These are phyloP conservation scores for Penicillium atrosanguineum DNA, from an alignment of 495 filamentous ascomycete genomes.

Conservation along the genomic window DNA sequence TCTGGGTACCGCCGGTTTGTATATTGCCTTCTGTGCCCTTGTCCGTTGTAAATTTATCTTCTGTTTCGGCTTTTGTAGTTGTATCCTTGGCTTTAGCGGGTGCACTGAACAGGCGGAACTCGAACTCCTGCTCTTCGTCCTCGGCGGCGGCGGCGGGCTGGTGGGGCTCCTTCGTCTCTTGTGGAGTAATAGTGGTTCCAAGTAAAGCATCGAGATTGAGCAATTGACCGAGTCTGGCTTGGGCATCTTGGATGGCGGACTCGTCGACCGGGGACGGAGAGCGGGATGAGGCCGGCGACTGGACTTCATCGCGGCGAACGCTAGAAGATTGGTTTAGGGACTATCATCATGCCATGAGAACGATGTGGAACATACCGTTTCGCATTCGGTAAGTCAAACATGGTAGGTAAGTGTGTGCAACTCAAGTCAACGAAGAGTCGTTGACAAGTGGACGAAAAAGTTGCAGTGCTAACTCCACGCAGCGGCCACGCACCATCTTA, in stretches of 20 bases:
- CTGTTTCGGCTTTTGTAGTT: not conserved
- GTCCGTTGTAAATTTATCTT: slow-evolving; percentile 1
- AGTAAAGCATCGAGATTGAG: slow-evolving; percentile 36
- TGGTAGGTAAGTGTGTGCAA: slow-evolving; percentile 10
- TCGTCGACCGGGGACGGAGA: slow-evolving; percentile 35
- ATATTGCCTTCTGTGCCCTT: not conserved
- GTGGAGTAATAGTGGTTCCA: not conserved
- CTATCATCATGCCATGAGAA: not conserved
- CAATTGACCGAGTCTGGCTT: slow-evolving; percentile 37
- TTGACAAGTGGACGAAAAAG: not conserved
- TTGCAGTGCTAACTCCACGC: slow-evolving; percentile 12
- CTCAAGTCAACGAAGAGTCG: not conserved
- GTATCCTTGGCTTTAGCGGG: slow-evolving; percentile 20
- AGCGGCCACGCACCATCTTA: slow-evolving; percentile 28
- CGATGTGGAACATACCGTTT: slow-evolving; percentile 34
- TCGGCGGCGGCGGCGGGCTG: slow-evolving; percentile 16
- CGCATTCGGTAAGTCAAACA: slow-evolving; percentile 44
- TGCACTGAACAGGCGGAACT: slow-evolving; percentile 46
- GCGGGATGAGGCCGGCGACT: slow-evolving; percentile 32
- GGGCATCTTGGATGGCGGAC: slow-evolving; percentile 31
- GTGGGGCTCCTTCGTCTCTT: slow-evolving; percentile 1
- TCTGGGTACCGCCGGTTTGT: slow-evolving; percentile 25
- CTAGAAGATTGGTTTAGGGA: slow-evolving; percentile 22
- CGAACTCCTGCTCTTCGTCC: slow-evolving; percentile 48
- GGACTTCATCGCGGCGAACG: slow-evolving; percentile 44